Evolutionary conservation across 75 land plant species (phyloP).

Genomic region (Picea sitchensis): DNA sequence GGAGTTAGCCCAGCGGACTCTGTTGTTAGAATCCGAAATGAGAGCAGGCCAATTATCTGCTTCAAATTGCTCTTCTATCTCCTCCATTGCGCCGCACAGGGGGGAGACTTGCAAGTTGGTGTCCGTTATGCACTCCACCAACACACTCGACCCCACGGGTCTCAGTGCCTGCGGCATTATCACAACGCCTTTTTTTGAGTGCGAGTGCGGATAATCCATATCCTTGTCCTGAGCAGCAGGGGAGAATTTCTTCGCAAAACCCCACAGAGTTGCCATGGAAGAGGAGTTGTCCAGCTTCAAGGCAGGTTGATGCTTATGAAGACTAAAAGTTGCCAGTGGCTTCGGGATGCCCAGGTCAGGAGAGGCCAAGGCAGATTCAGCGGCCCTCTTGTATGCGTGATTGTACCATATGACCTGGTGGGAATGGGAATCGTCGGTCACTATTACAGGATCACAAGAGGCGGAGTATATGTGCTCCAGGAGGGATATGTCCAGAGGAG

Average conservation of each 20-base stretch:
- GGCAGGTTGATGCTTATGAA: no score
- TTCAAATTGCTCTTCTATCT: constrained; percentile 69
- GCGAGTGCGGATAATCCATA: no score
- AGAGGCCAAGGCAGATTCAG: neutral
- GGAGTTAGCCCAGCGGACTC: constrained; percentile 72
- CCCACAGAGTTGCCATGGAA: constrained; percentile 5
- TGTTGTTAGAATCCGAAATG: constrained; percentile 65
- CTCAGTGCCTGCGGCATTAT: constrained; percentile 78
- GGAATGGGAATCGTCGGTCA: constrained; percentile 3
- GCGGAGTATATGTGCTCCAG: neutral
- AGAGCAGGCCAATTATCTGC: constrained; percentile 56
- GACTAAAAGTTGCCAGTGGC: neutral
- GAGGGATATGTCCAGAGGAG: neutral
- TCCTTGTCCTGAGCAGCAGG: neutral
- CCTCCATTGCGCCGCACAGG: constrained; percentile 35
- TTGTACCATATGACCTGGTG: neutral
- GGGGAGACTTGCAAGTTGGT: neutral
- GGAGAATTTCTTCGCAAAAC: neutral
- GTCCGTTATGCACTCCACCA: constrained; percentile 40
- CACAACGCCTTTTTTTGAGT: constrained; percentile 8
- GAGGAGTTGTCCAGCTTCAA: neutral
- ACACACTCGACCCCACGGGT: constrained; percentile 74
- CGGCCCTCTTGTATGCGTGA: neutral
- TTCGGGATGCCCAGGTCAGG: neutral
- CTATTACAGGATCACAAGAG: neutral